Evolutionary conservation across 495 filamentous ascomycete species (phyloP), one percentile per base, ranked within the genome.

Genomic region (Antarctomyces pellizariae): DNA sequence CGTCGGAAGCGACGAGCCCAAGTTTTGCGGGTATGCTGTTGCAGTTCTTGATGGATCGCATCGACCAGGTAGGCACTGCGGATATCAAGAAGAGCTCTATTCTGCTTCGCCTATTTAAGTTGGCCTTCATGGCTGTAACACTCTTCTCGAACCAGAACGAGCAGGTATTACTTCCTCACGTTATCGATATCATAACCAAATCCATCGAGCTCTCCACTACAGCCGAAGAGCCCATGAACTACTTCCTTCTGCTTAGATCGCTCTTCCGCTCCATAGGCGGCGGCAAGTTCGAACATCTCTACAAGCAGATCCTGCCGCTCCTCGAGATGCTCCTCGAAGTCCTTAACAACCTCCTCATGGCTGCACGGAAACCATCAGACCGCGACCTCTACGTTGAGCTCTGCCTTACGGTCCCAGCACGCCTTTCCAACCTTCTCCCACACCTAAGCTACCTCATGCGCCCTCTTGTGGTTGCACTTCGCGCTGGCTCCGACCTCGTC

Each of bases 121-220:
- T 99, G 23, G 90, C 82, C 3, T 99, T 99, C 53, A 99, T 99
- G 89, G 89, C 89, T 0, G 89, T 99, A 15, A 95, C 89, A 0
- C 52, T 99, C 6, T 99, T 99, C 45, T 82, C 79, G 0, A 57
- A 63, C 6, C 82, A 92, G 44, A 99, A 99, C 40, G 89, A 99
- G 45, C 75, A 78, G 41, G 83, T 99, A 2, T 56, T 99, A 9
- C 61, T 93, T 22, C 89, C 89, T 0, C 89, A 95, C 47, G 86
- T 99, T 23, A 73, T 80, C 21, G 83, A 86, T 44, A 89, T 99
- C 35, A 75, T 99, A 30, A 90, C 83, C 15, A 76, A 89, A 45
- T 93, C 83, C 7, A 91, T 95, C 32, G 75, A 92, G 49, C 57
- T 95, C 16, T 92, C 84, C 7, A 89, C 84, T 9, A 90, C 71